Percentiles rank a stretch among this genome's conserved stretches.
Evolutionary conservation across 306 rosid genomes (phyloP).

Genomic region (Cicer judaicum): DNA sequence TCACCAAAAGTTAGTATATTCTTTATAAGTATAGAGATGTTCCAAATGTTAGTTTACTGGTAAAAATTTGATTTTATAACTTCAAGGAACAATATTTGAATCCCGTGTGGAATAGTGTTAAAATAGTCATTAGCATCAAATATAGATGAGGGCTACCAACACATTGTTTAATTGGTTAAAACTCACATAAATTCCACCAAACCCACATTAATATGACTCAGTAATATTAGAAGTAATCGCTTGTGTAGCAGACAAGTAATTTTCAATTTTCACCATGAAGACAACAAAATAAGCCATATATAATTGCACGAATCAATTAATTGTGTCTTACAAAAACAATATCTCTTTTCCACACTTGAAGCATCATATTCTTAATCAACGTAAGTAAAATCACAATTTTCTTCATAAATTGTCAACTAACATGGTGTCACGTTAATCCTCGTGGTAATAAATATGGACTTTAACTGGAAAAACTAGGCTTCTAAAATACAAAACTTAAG

Average conservation of each 20-base stretch:
- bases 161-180: no score
- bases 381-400: neutral
- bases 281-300: neutral
- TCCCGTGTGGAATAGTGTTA: no score
- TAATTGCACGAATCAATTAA: neutral
- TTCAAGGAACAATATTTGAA: no score
- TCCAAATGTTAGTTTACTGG: no score
- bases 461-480: neutral
- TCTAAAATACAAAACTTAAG: conserved; percentile 46
- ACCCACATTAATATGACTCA: no score
- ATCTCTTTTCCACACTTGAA: neutral
- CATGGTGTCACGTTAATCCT: neutral
- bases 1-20: no score
- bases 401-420: neutral
- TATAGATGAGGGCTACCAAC: no score
- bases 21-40: no score
- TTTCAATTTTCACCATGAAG: neutral
- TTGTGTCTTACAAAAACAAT: neutral
- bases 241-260: neutral
- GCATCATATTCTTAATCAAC: neutral
- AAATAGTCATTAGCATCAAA: no score
- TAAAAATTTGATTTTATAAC: no score
- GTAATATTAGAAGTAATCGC: neutral
- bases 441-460: neutral
- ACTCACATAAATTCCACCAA: no score